These are phyloP conservation scores for Claviceps pazoutovae DNA, from an alignment of 2,329 filamentous ascomycete species.

Conservation along the genomic window DNA sequence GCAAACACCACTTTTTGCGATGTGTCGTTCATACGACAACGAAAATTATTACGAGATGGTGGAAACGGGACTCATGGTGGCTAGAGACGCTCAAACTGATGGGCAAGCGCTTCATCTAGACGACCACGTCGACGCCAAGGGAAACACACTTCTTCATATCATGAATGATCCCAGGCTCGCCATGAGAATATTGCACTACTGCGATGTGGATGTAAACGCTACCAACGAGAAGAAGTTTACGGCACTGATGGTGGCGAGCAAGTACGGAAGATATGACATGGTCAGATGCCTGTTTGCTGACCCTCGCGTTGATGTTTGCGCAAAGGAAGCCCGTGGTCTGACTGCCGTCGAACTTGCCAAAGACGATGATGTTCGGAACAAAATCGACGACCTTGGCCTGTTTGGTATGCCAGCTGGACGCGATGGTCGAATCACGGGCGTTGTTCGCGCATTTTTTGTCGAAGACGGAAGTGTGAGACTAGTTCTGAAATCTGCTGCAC, in stretches of 20 bases:
- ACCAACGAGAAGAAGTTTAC: constrained; percentile 93
- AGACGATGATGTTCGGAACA: constrained; percentile 91
- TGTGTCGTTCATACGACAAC: constrained; percentile 93
- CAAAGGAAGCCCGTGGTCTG: constrained; percentile 73
- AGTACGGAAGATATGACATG: constrained; percentile 90
- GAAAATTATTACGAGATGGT: constrained; percentile 80
- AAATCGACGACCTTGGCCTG: constrained; percentile 84
- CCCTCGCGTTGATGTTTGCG: constrained; percentile 68
- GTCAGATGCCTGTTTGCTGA: constrained; percentile 81
- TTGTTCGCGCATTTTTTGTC: constrained; percentile 91
- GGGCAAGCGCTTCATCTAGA: constrained; percentile 73
- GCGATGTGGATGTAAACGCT: constrained; percentile 92
- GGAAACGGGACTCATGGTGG: constrained; percentile 60
- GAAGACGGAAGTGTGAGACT: constrained; percentile 90
- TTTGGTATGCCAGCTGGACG: constrained; percentile 58
- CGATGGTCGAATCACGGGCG: constrained; percentile 76
- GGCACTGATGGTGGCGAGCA: constrained; percentile 93
- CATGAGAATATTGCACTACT: constrained; percentile 59
- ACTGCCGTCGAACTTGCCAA: constrained; percentile 95
- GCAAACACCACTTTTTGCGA: constrained; percentile 90
- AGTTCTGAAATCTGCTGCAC: constrained; percentile 85
- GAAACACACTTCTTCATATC: constrained; percentile 92
- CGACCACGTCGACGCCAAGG: constrained; percentile 82
- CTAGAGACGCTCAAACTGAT: constrained; percentile 62
- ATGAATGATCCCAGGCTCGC: constrained; percentile 75